phyloP scores from a whole-genome alignment of 2,329 filamentous ascomycete genomes.

The Aspergillus oerlinghausenensis region DNA sequence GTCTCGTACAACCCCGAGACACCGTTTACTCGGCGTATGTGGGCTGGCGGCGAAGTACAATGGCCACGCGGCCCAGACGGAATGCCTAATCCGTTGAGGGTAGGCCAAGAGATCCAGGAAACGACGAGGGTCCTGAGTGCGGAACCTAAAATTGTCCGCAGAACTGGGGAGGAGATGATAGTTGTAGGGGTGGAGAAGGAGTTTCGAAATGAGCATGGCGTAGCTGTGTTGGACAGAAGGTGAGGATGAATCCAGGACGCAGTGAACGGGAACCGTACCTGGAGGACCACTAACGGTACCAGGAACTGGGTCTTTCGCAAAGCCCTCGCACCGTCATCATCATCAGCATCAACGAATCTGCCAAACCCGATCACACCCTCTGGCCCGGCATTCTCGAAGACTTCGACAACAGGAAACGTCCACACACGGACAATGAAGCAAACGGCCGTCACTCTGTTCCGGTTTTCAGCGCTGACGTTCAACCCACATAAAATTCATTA shows the following conservation, averaged over 20 bases:
- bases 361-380: conserved; percentile 3
- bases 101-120: conserved; percentile 56
- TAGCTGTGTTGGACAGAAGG: conserved; percentile 53
- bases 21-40: conserved; percentile 63
- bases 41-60: conserved; percentile 59
- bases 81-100: conserved; percentile 40
- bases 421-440: conserved; percentile 33
- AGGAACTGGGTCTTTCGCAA: conserved; percentile 46
- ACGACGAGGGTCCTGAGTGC: conserved; percentile 53
- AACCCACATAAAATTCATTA: conserved; percentile 45
- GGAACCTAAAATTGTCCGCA: conserved; percentile 50
- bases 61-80: conserved; percentile 41
- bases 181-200: conserved; percentile 61
- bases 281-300: background rate
- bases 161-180: conserved; percentile 57
- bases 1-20: conserved; percentile 54
- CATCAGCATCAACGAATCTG: conserved; percentile 3
- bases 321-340: conserved; percentile 25
- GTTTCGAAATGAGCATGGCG: conserved; percentile 49
- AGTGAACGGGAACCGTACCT: too few species aligned
- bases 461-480: conserved; percentile 42
- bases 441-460: conserved; percentile 39
- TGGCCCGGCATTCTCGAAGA: conserved; percentile 16
- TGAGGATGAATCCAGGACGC: conserved; percentile 17
- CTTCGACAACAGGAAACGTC: conserved; percentile 18